A percentile compares a stretch with the other conserved stretches of the same genome.
Evolutionary conservation across 2,329 filamentous ascomycete genomes (phyloP).

Genomic region (Lasiodiplodia citricola): DNA sequence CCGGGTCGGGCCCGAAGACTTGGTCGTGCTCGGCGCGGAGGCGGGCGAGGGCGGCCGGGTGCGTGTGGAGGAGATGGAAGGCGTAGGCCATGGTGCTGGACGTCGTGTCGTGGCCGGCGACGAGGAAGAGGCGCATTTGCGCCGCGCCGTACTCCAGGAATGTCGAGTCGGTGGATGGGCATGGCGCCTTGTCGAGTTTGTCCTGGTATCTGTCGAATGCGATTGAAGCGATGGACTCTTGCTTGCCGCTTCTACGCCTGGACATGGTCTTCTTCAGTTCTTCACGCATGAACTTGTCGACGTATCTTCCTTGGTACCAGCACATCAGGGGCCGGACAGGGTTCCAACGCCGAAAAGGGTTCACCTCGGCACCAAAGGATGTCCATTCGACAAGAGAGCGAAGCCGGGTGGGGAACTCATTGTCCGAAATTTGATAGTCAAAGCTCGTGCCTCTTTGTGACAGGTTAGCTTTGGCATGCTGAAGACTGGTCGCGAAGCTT

Average conservation of each 20-base stretch:
- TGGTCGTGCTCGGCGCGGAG: slow-evolving; percentile 39
- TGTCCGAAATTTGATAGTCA: background rate
- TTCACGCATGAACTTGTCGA: background rate
- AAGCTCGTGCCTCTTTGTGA: background rate
- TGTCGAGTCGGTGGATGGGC: background rate
- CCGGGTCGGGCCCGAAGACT: slow-evolving; percentile 36
- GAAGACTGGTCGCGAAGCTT: slow-evolving; percentile 29
- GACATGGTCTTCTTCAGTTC: background rate
- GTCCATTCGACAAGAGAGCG: slow-evolving; percentile 2
- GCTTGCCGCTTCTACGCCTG: background rate
- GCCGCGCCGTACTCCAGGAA: slow-evolving; percentile 8
- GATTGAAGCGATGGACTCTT: background rate
- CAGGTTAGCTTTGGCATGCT: slow-evolving; percentile 31
- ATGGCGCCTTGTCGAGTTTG: background rate
- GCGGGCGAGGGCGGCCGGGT: slow-evolving; percentile 33
- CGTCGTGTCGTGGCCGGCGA: slow-evolving; percentile 44
- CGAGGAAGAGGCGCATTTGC: slow-evolving; percentile 40
- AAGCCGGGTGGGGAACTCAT: background rate
- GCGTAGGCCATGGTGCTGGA: slow-evolving; percentile 39
- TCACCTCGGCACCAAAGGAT: background rate
- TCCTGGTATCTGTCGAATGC: background rate
- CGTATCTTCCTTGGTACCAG: background rate
- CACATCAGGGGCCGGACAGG: background rate
- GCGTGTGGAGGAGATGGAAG: slow-evolving; percentile 35
- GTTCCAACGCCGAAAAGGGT: slow-evolving; percentile 1